phyloP scores from a whole-genome alignment of 2,329 filamentous ascomycete genomes.

The Blastomyces percursus region DNA sequence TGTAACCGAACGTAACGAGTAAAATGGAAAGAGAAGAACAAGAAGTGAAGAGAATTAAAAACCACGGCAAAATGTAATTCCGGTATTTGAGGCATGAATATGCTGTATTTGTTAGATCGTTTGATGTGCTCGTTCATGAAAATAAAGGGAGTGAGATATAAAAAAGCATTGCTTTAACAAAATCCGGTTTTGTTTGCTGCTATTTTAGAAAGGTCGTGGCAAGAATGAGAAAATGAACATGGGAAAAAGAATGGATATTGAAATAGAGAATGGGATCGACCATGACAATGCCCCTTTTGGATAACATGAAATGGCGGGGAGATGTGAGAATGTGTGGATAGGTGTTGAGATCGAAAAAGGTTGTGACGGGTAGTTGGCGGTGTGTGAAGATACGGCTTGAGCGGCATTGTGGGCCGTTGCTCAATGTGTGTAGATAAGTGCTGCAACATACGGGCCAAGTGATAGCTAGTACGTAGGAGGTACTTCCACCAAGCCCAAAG shows the following conservation, averaged over 20 bases:
- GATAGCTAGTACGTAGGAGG: neutral
- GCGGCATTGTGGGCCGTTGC: neutral
- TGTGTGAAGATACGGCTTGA: neutral
- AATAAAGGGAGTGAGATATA: neutral
- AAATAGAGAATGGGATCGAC: neutral
- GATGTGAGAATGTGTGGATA: neutral
- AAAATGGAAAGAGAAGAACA: neutral
- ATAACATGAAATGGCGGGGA: neutral
- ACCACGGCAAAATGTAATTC: no score
- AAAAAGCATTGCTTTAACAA: neutral
- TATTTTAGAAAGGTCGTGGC: neutral
- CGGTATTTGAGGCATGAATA: neutral
- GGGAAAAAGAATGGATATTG: neutral
- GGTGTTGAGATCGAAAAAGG: neutral
- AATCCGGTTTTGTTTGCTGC: neutral
- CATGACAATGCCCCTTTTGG: neutral
- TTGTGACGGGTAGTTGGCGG: neutral
- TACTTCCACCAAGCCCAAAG: neutral
- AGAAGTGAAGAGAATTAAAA: neutral
- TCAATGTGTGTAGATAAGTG: neutral
- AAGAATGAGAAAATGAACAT: neutral
- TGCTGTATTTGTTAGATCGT: neutral
- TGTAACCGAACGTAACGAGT: neutral
- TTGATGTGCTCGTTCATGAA: neutral
- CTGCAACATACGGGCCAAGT: neutral